These are phyloP conservation scores for Solanum stenotomum DNA, from an alignment of 257 asterid species.

Conservation along the genomic window DNA sequence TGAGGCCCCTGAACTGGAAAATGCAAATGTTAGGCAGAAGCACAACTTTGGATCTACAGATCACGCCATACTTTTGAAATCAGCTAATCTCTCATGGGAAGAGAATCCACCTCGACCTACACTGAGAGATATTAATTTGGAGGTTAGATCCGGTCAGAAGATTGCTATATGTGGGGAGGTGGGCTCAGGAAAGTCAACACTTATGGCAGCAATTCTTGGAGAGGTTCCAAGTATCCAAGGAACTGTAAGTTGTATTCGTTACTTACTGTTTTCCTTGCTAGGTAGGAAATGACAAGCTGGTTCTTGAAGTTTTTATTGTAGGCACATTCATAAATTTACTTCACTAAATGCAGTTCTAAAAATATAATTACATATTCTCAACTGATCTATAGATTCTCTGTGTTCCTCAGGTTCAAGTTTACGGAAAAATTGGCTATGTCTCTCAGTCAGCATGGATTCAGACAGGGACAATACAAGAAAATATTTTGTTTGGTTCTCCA, in stretches of 20 bases:
- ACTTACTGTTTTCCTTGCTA: not conserved
- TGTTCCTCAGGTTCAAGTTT: slow-evolving; percentile 55
- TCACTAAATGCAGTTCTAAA: not conserved
- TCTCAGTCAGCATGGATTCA: slow-evolving; percentile 99
- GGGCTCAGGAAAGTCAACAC: slow-evolving; percentile 95
- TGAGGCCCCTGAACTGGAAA: slow-evolving; percentile 66
- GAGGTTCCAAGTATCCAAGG: slow-evolving; percentile 78
- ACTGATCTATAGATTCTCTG: not conserved
- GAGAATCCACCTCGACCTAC: slow-evolving; percentile 50
- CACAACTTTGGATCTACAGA: slow-evolving; percentile 1
- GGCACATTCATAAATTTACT: not conserved
- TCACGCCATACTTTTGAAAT: slow-evolving; percentile 28
- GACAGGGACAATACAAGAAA: slow-evolving; percentile 78
- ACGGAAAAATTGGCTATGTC: slow-evolving; percentile 73
- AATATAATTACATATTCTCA: not conserved
- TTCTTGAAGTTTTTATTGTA: not conserved
- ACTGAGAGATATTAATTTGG: slow-evolving; percentile 37
- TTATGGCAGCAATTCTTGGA: slow-evolving; percentile 76
- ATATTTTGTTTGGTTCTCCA: slow-evolving; percentile 71
- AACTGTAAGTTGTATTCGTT: slow-evolving; percentile 55
- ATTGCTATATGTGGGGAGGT: slow-evolving; percentile 96
- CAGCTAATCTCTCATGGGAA: slow-evolving; percentile 74
- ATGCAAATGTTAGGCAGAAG: slow-evolving; percentile 26
- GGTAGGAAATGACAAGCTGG: not conserved
- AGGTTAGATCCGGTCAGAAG: slow-evolving; percentile 56